phyloP scores from a whole-genome alignment of 345 rosid species.

The Gynandropsis gynandra region DNA sequence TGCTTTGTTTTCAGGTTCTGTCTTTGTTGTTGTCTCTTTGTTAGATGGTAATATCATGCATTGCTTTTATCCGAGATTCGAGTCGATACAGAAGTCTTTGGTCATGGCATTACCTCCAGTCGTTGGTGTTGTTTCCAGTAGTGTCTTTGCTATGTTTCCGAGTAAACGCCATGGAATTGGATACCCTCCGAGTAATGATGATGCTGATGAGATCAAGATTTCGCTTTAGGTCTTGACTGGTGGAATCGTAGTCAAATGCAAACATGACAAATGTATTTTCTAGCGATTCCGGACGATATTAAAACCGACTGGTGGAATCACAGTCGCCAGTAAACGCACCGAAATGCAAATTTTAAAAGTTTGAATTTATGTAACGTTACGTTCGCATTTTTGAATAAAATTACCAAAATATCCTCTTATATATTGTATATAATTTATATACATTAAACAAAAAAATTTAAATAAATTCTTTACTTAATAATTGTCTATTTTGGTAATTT shows the following conservation, averaged over 20 bases:
- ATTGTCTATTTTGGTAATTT: no score
- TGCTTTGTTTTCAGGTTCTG: slow-evolving; percentile 39
- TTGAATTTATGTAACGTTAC: no score
- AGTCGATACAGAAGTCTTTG: slow-evolving; percentile 40
- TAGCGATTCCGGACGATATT: no score
- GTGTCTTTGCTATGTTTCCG: slow-evolving; percentile 56
- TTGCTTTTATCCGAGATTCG: slow-evolving; percentile 62
- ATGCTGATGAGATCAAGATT: slow-evolving; percentile 21
- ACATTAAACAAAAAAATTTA: no score
- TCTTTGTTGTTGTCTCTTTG: slow-evolving; percentile 49
- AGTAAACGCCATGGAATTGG: slow-evolving; percentile 76
- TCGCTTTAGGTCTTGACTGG: slow-evolving; percentile 4
- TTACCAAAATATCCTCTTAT: no score
- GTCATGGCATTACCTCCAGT: slow-evolving; percentile 59
- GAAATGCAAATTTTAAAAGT: not conserved
- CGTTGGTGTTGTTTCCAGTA: slow-evolving; percentile 43
- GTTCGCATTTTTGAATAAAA: no score
- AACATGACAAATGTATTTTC: no score
- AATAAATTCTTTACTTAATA: no score
- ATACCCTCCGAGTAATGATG: slow-evolving; percentile 38
- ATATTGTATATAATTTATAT: no score
- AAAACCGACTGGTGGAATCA: no score
- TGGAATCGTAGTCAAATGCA: no score
- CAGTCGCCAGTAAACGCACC: no score
- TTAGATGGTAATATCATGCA: slow-evolving; percentile 49